These are phyloP conservation scores for Zygosaccharomyces bisporus DNA, from an alignment of 805 yeast genomes.

Conservation along the genomic window DNA sequence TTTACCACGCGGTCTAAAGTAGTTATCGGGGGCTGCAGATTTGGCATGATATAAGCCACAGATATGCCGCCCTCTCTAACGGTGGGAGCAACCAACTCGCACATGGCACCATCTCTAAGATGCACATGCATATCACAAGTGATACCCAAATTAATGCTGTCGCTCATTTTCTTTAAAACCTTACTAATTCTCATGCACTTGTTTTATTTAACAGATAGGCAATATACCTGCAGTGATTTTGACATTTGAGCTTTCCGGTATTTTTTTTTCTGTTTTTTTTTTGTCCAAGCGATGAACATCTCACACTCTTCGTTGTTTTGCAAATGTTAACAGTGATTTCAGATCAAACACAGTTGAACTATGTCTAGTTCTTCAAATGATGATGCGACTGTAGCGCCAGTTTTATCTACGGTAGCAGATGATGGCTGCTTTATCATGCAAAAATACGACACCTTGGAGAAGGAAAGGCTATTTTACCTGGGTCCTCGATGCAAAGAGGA, in stretches of 20 bases:
- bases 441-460: constrained; percentile 33
- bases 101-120: constrained; percentile 90
- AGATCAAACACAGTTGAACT: not conserved
- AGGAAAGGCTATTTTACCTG: constrained; percentile 31
- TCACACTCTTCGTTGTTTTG: not conserved
- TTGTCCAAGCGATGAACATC: constrained; percentile 6
- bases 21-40: constrained; percentile 87
- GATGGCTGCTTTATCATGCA: constrained; percentile 52
- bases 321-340: not conserved
- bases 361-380: constrained; percentile 5
- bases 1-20: constrained; percentile 65
- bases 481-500: constrained; percentile 30
- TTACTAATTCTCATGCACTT: constrained; percentile 1
- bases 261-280: not conserved
- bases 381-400: constrained; percentile 50
- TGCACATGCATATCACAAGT: constrained; percentile 96
- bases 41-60: constrained; percentile 94
- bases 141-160: constrained; percentile 47
- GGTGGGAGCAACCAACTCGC: constrained; percentile 86
- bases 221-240: too few relatives aligned
- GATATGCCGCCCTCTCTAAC: constrained; percentile 88
- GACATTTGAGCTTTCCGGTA: not conserved
- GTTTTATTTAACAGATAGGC: too few relatives aligned
- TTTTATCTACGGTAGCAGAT: constrained; percentile 69
- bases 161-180: constrained; percentile 4